phyloP scores from a whole-genome alignment of 148 eudicot species.

The Spergularia marina region DNA sequence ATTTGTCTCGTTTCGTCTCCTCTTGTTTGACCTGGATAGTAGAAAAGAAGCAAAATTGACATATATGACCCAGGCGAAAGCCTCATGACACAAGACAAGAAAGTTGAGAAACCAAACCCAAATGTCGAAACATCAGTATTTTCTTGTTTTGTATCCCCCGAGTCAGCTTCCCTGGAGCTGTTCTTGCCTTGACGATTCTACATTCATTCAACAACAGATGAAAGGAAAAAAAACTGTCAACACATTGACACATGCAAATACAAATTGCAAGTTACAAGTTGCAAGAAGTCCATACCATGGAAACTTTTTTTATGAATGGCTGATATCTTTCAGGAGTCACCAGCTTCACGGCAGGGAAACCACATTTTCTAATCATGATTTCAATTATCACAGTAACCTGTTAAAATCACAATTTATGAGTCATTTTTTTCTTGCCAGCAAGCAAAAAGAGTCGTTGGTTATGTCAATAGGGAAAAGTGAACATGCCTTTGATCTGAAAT shows the following conservation, averaged over 20 bases:
- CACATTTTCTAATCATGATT: constrained; percentile 83
- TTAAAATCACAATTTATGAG: constrained; percentile 11
- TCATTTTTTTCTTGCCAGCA: not conserved
- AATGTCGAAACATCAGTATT: constrained; percentile 30
- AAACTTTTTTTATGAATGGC: constrained; percentile 52
- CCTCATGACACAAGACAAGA: not conserved
- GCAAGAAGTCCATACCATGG: constrained; percentile 42
- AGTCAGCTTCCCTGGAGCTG: constrained; percentile 41
- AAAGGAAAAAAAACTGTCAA: not conserved
- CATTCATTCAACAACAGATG: constrained; percentile 5
- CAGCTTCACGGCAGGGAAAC: constrained; percentile 53
- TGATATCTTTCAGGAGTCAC: constrained; percentile 61
- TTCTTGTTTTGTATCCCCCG: constrained; percentile 29
- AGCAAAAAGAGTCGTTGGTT: not conserved
- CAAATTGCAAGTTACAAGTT: constrained; percentile 20
- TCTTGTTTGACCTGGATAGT: constrained; percentile 43
- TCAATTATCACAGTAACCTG: constrained; percentile 86
- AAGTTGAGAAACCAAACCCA: constrained; percentile 41
- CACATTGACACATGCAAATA: not conserved
- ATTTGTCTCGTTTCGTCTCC: constrained; percentile 34
- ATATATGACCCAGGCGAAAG: not conserved
- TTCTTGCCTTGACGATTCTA: constrained; percentile 82
- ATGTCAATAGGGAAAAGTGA: constrained; percentile 2
- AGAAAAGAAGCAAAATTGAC: not conserved
- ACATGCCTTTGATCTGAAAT: constrained; percentile 75